Base-by-base conservation (phyloP, 108 stramenopile genomes). In the Cylindrotheca closterium region DNA sequence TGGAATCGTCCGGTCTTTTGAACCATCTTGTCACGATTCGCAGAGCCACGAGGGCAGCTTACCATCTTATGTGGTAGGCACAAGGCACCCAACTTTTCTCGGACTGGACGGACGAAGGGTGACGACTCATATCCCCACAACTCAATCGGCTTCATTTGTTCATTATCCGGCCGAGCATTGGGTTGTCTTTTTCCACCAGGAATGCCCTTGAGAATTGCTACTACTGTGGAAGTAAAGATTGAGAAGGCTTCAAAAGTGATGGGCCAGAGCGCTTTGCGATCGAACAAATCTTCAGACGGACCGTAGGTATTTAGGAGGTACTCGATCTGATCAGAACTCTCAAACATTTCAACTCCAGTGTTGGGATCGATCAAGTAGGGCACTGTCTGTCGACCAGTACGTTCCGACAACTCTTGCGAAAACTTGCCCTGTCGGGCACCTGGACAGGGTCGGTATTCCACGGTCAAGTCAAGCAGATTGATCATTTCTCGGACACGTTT, bases 41-140 rank as follows among this genome's bases (percentile, higher is more conserved):
- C 73, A 18, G 86, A 88, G 26, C 95, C 95, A 24, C 95, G 74
- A 0, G 90, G 67, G 71, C 93, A 90, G 34, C 82, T 75, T 0
- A 94, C 79, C 50, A 93, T 59, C 17, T 57, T 59, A 72, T 96
- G 92, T 12, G 89, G 91, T 30, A 96, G 76, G 25, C 91, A 85
- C 55, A 96, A 60, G 51, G 67, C 67, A 46, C 72, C 60, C 24
- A 94, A 69, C 45, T 77, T 86, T 58, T 93, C 96, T 47, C 86
- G 80, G 0, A 94, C 91, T 30, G 79, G 79, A 25, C 67, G 69
- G 30, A 90, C 89, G 75, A 94, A 93, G 4, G 92, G 95, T 26
- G 80, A 79, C 51, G 84, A 74, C 71, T 96, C 93, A 77, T 94
- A 92, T 23, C 90, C 93, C 87, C 88, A 94, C 21, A 95, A 50